phyloP scores from a whole-genome alignment of 495 filamentous ascomycete genomes.

The Penicillium malachiteum region DNA sequence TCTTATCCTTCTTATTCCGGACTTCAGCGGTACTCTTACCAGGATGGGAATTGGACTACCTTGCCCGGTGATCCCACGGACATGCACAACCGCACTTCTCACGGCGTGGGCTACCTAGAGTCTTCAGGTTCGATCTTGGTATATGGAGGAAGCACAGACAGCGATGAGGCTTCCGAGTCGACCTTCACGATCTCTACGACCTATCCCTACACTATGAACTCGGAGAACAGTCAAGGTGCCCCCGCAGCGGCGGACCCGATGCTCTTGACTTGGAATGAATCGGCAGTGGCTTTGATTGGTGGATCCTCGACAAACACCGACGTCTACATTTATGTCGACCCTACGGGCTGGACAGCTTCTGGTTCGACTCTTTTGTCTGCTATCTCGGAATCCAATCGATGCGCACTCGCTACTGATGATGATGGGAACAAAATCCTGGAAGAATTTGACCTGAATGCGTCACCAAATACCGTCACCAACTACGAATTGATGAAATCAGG shows the following conservation, averaged over 20 bases:
- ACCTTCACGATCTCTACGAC: slow-evolving; percentile 72
- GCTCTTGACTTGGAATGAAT: slow-evolving; percentile 73
- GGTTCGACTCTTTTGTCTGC: slow-evolving; percentile 57
- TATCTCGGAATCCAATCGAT: slow-evolving; percentile 56
- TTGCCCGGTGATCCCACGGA: slow-evolving; percentile 53
- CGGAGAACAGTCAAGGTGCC: slow-evolving; percentile 49
- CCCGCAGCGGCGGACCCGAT: slow-evolving; percentile 67
- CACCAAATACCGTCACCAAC: slow-evolving; percentile 75
- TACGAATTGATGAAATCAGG: slow-evolving; percentile 56
- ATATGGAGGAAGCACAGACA: slow-evolving; percentile 73
- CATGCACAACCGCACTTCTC: slow-evolving; percentile 67
- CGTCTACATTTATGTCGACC: slow-evolving; percentile 60
- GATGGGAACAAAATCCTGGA: slow-evolving; percentile 84
- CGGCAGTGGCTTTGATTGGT: slow-evolving; percentile 72
- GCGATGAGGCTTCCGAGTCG: slow-evolving; percentile 46
- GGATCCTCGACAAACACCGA: slow-evolving; percentile 63
- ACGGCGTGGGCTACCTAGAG: slow-evolving; percentile 75
- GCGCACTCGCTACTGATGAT: slow-evolving; percentile 62
- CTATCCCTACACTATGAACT: slow-evolving; percentile 56
- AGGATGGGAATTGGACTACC: slow-evolving; percentile 71
- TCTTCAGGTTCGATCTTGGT: slow-evolving; percentile 70
- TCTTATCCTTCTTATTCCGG: slow-evolving; percentile 67
- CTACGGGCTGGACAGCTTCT: slow-evolving; percentile 63
- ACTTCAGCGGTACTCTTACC: slow-evolving; percentile 81
- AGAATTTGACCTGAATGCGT: slow-evolving; percentile 71